Base-by-base conservation (phyloP, 192 early-diverging fungal genomes). In the Paraglomus brasilianum region DNA sequence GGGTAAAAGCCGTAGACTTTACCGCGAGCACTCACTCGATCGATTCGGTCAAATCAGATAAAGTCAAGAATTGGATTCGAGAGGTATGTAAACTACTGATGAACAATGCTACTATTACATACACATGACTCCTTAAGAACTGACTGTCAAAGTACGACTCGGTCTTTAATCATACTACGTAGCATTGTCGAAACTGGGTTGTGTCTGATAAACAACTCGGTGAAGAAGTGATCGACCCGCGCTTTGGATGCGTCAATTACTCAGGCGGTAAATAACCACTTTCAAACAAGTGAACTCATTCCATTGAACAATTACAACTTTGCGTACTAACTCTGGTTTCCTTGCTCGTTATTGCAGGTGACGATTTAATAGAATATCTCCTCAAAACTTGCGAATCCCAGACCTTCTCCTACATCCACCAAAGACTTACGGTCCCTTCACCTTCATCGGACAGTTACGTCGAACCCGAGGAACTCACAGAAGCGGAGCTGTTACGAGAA, bases 171-270 rank as follows among this genome's bases (percentile, higher is more conserved):
- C 14, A 46, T 24, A 30, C 6, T 53, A 15, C 55, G 14, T 58
- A 69, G 67, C 53, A 58, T 46, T 69, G 67, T 69, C n/a, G 67
- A 8, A 69, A 69, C 48, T 69, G 67, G 67, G 3, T 69, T 19
- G 49, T 69, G 43, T 56, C 67, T 38, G 55, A 58, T 59, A 7
- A 56, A 9, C 22, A 30, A 5, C 8, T 47, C 2, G 53, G 52
- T 8, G 5, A 44, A 40, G 67, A 69, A 46, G 38, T 69, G 15
- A 22, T 57, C 30, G 67, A 69, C 19, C 6, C 41, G 1, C 56
- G 67, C 38, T 69, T 69, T 58, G 67, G 67, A 38, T 69, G 67
- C 36, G 22, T 44, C 15, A 50, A 47, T 39, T 39, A 50, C 8
- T 69, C 67, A 14, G 56, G 53, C 45, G 67, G 67, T 69, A 69